Base-by-base conservation (phyloP, 2,329 filamentous ascomycete genomes). In the Colletotrichum limetticola region DNA sequence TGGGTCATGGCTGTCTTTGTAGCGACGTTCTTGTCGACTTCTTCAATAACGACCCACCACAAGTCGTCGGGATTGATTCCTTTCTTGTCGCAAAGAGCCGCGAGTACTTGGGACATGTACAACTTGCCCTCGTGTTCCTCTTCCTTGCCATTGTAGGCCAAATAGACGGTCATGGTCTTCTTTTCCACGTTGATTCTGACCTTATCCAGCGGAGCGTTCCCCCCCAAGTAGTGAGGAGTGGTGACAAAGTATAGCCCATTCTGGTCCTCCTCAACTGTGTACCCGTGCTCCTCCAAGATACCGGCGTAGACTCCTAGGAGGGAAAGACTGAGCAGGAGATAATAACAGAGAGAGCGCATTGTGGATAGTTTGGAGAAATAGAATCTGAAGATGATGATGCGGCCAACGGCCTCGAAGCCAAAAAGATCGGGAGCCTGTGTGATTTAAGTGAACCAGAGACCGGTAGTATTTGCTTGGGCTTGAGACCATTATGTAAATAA, bases 301-400 rank as follows among this genome's bases (percentile, higher is more conserved):
- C 55, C 55, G 28, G 55, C 55, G 2, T 57, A 28, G 9, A 57
- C 55, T 19, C 24, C 14, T 0, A 57, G 24, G 1, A 57, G 55
- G 0, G 55, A 57, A 6, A 57, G 30, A 0, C 26, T 28, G 19
- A 57, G 16, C 6, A 57, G 19, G 7, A 57, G 4, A 9, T 2
- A 32, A n/a, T n/a, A 32, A 8, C 26, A 57, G 22, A 98, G 30
- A 96, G 37, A 37, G 1, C 37, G 37, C 37, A 42, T 42, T 42
- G 5, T 42, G 14, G 0, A 19, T 16, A 3, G 37, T 42, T 16
- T 16, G 37, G 0, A 42, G 16, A 19, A 42, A 1, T 7, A 3
- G 14, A 42, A 4, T 1, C 32, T 35, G 11, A 0, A 42, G 37
- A 42, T 42, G 14, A 16, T 1, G 14, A 42, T 42, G 0, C 14